phyloP scores from a whole-genome alignment of 495 filamentous ascomycete species.

The Hypoxylon fragiforme region DNA sequence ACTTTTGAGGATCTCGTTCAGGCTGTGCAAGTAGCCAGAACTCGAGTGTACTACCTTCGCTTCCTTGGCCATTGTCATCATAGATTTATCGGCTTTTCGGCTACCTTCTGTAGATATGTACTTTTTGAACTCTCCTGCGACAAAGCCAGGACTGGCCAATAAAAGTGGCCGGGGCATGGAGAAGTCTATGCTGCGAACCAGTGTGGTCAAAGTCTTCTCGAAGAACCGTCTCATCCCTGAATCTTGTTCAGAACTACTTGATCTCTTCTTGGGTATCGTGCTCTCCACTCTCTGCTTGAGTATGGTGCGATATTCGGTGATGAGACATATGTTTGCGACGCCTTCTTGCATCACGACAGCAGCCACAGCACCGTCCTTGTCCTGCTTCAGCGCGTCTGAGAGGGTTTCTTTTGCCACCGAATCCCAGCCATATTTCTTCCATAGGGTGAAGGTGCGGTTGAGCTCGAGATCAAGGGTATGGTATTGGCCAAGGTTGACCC shows the following conservation, averaged over 20 bases:
- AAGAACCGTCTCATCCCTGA: slow-evolving; percentile 82
- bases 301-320: slow-evolving; percentile 89
- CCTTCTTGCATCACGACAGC: slow-evolving; percentile 96
- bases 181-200: slow-evolving; percentile 80
- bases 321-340: slow-evolving; percentile 87
- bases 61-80: slow-evolving; percentile 62
- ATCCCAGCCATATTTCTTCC: slow-evolving; percentile 90
- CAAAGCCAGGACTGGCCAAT: slow-evolving; percentile 87
- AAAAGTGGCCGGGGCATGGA: slow-evolving; percentile 70
- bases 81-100: slow-evolving; percentile 63
- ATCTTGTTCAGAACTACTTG: slow-evolving; percentile 64
- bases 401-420: slow-evolving; percentile 80
- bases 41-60: slow-evolving; percentile 79
- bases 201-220: slow-evolving; percentile 71
- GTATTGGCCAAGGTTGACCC: slow-evolving; percentile 79
- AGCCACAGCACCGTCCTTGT: slow-evolving; percentile 76
- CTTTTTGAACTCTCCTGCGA: slow-evolving; percentile 76
- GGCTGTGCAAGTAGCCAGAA: slow-evolving; percentile 79
- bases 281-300: slow-evolving; percentile 86
- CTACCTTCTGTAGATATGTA: slow-evolving; percentile 76
- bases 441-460: slow-evolving; percentile 71
- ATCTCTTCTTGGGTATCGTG: slow-evolving; percentile 77
- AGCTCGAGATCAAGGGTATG: slow-evolving; percentile 89
- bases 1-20: slow-evolving; percentile 83
- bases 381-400: slow-evolving; percentile 74